Base-by-base conservation (phyloP, 306 rosid genomes). In the Cucumis cinereus region DNA sequence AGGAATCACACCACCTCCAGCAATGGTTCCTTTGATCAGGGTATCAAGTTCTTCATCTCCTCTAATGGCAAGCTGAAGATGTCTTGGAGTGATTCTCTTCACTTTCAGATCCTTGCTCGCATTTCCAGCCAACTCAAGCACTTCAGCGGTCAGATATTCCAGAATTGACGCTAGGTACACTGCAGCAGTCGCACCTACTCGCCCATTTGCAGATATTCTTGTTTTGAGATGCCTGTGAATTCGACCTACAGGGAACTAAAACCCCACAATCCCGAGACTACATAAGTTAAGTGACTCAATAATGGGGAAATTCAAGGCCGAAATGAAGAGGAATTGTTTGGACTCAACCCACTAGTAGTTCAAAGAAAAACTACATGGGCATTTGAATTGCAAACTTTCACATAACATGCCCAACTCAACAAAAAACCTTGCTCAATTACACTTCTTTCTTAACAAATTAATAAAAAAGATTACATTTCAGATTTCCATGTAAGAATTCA, bases 21-120 rank as follows among this genome's bases (percentile, higher is more conserved):
- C 98, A 86, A 93, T 93, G 50, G 98, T 93, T 8, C 98, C 98
- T 40, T 93, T 93, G 40, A 93, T 91, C 50, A 93, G 96, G 3
- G 97, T 93, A 83, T 93, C 98, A 1, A 93, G 94, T 81, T 93
- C 98, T 78, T 93, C 98, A 56, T 93, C 98, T 87, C 98, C 98
- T 69, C 98, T 79, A 17, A 93, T 93, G 1, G 98, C 98, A 13
- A 93, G 90, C 81, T 93, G 98, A 85, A 93, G 86, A 81, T 93
- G 98, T 84, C 98, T 86, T 10, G 98, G 98, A 17, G 98, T 93
- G 62, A 93, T 93, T 85, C 98, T 93, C 92, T 93, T 93, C 80
- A 93, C 96, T 83, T 93, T 93, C 57, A 93, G 79, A 90, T 93
- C 98, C 71, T 93, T 93, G 86, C 98, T 93, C 2, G 97, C 98